Evolutionary conservation across 2,329 filamentous ascomycete genomes (phyloP).

Genomic region (Fonsecaea erecta): DNA sequence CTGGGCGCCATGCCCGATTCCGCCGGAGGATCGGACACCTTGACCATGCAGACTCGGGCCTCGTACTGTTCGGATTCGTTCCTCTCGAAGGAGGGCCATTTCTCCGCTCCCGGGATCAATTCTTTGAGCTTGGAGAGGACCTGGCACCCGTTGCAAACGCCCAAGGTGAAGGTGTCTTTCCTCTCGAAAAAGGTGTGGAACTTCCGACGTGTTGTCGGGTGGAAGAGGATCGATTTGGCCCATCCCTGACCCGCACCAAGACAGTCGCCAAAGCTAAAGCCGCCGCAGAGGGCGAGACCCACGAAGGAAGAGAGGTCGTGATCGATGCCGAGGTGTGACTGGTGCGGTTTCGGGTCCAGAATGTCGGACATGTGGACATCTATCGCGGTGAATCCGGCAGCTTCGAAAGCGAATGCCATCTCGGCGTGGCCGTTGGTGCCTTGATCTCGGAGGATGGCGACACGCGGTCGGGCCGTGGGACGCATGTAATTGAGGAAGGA

Average conservation of each 20-base stretch:
- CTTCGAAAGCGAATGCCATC: conserved; percentile 94
- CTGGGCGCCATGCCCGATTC: conserved; percentile 55
- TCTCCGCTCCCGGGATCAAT: conserved; percentile 78
- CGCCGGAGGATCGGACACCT: conserved; percentile 67
- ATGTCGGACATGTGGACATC: conserved; percentile 97
- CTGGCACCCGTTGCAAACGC: conserved; percentile 97
- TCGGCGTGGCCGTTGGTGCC: conserved; percentile 96
- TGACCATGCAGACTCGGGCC: conserved; percentile 82
- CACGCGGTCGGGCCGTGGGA: conserved; percentile 67
- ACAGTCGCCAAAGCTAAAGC: conserved; percentile 92
- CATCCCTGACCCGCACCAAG: conserved; percentile 95
- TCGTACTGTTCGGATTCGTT: conserved; percentile 91
- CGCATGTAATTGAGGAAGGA: conserved; percentile 64
- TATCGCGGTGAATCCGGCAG: conserved; percentile 86
- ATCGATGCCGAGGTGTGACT: conserved; percentile 66
- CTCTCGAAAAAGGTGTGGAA: conserved; percentile 86
- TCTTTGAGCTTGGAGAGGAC: conserved; percentile 84
- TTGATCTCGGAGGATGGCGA: conserved; percentile 93
- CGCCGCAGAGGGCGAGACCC: conserved; percentile 91
- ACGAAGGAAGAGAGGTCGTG: conserved; percentile 81
- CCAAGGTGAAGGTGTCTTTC: conserved; percentile 86
- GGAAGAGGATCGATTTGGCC: conserved; percentile 90
- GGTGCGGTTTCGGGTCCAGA: conserved; percentile 28
- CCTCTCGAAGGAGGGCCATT: conserved; percentile 85
- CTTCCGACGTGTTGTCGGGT: conserved; percentile 73